Conservation (phyloP, 805 yeast genomes). For the Candida bentonensis region DNA sequence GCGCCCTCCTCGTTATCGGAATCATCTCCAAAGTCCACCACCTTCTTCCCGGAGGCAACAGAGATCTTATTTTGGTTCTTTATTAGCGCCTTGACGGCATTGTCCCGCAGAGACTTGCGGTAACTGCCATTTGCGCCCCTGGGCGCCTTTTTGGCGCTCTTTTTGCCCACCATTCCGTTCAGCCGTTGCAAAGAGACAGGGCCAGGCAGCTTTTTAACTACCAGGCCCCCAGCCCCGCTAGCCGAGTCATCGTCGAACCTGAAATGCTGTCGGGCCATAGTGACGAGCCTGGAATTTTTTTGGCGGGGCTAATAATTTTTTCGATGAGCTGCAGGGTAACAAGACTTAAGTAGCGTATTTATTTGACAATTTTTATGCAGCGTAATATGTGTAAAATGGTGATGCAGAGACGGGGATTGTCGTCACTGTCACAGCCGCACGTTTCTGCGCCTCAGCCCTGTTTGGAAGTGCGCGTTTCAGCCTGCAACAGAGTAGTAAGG, state of each 20-base stretch:
- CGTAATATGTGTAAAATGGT: too few relatives aligned
- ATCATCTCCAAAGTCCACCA: not conserved
- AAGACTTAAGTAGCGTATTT: too few relatives aligned
- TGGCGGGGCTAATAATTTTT: not conserved
- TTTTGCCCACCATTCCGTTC: not conserved
- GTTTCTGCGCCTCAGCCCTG: too few relatives aligned
- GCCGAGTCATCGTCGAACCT: not conserved
- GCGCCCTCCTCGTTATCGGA: not conserved
- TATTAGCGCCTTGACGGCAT: not conserved
- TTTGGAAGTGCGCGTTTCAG: too few relatives aligned
- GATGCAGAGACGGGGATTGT: too few relatives aligned
- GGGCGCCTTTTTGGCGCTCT: not conserved
- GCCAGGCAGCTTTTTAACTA: not conserved
- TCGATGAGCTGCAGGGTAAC: too few relatives aligned
- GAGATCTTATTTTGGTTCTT: not conserved
- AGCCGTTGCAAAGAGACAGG: not conserved
- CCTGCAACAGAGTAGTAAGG: too few relatives aligned
- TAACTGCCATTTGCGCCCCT: too few relatives aligned
- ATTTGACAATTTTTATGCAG: too few relatives aligned
- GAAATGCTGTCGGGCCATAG: conserved; percentile 4
- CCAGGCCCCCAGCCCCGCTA: not conserved
- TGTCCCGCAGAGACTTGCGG: not conserved
- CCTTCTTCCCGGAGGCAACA: not conserved
- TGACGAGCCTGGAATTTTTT: not conserved
- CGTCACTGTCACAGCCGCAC: too few relatives aligned